These are phyloP conservation scores for Metschnikowia orientalis DNA, from an alignment of 805 yeast genomes.

Conservation along the genomic window DNA sequence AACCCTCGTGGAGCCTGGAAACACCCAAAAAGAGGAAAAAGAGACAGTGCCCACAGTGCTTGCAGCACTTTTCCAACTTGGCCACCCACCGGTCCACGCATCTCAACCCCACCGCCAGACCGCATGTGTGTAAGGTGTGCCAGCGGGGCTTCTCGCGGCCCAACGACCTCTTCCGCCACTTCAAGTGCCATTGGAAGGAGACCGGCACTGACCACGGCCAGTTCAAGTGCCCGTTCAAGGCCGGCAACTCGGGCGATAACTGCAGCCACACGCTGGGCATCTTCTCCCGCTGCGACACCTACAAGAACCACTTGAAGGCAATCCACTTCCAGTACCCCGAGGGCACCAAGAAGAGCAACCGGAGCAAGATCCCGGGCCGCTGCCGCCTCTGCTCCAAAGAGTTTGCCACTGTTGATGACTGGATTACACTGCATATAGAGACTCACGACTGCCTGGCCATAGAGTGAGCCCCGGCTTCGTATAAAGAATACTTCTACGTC, in stretches of 20 bases:
- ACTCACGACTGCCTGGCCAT: constrained; percentile 31
- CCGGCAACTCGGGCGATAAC: constrained; percentile 27
- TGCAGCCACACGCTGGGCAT: constrained; percentile 81
- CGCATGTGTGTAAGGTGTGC: constrained; percentile 75
- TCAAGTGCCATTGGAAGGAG: constrained; percentile 80
- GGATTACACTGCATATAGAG: constrained; percentile 76
- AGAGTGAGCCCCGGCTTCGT: background rate
- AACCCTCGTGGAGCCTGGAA: too few species aligned
- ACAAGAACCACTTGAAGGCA: constrained; percentile 85
- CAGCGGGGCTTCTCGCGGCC: constrained; percentile 83
- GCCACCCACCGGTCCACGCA: constrained; percentile 84
- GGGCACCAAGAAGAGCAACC: constrained; percentile 77
- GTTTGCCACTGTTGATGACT: constrained; percentile 68
- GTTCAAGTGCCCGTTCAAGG: constrained; percentile 74
- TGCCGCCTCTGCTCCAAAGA: constrained; percentile 72
- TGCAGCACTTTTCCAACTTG: constrained; percentile 65
- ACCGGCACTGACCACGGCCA: constrained; percentile 61
- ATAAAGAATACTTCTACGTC: background rate
- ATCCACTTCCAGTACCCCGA: constrained; percentile 84
- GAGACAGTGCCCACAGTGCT: constrained; percentile 70
- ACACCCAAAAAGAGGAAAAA: constrained; percentile 59
- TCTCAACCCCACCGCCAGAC: constrained; percentile 64
- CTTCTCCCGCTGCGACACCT: constrained; percentile 86
- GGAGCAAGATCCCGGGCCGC: constrained; percentile 62
- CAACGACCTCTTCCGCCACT: constrained; percentile 81